These are phyloP conservation scores for Colletotrichum theobromicola DNA, from an alignment of 2,329 filamentous ascomycete genomes.

Conservation along the genomic window DNA sequence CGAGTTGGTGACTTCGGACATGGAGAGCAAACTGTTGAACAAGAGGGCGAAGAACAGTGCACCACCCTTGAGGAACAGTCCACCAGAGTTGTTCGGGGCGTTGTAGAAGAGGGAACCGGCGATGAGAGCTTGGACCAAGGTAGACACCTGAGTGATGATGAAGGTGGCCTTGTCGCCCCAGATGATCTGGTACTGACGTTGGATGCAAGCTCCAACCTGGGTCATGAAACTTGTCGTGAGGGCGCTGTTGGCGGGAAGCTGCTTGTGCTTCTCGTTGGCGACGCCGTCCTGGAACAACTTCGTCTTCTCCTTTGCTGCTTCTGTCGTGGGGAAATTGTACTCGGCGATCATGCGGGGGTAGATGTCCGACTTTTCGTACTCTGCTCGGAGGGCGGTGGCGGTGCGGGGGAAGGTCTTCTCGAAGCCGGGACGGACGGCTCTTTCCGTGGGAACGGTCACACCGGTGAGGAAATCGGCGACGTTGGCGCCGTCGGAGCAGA, in stretches of 20 bases:
- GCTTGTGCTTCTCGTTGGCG: slow-evolving; percentile 57
- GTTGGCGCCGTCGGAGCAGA: slow-evolving; percentile 66
- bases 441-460: slow-evolving; percentile 71
- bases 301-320: slow-evolving; percentile 53
- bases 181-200: slow-evolving; percentile 69
- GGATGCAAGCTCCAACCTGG: slow-evolving; percentile 62
- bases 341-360: slow-evolving; percentile 56
- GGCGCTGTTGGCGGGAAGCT: slow-evolving; percentile 57
- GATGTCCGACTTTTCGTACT: slow-evolving; percentile 59
- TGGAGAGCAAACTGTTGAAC: slow-evolving; percentile 65
- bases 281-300: slow-evolving; percentile 60
- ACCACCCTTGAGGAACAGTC: slow-evolving; percentile 69
- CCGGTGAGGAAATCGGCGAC: slow-evolving; percentile 71
- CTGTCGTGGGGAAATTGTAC: slow-evolving; percentile 59
- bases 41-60: slow-evolving; percentile 69
- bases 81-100: slow-evolving; percentile 59
- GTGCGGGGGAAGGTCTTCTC: slow-evolving; percentile 50
- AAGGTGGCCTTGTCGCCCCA: slow-evolving; percentile 70
- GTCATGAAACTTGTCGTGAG: slow-evolving; percentile 58
- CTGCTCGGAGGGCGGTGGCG: slow-evolving; percentile 45
- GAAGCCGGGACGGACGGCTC: slow-evolving; percentile 57
- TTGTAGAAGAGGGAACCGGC: slow-evolving; percentile 73
- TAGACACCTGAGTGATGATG: slow-evolving; percentile 65
- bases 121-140: slow-evolving; percentile 64
- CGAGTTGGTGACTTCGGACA: slow-evolving; percentile 70